These are phyloP conservation scores for Fusarium sp. DNA, from an alignment of 2,329 filamentous ascomycete species.

Conservation along the genomic window DNA sequence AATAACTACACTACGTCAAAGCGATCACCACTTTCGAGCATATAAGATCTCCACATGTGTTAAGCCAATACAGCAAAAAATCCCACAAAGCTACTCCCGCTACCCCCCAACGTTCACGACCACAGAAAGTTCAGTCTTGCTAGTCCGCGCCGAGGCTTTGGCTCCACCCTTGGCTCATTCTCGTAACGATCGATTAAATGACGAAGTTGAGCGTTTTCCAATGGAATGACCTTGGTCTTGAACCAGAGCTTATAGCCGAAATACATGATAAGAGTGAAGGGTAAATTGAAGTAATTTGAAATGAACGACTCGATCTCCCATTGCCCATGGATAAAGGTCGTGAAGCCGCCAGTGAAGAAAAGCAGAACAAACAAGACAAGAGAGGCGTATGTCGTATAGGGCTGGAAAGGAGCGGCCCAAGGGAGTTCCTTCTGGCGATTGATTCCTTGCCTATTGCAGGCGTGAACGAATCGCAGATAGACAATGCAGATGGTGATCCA, in stretches of 20 bases:
- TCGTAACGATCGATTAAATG: neutral
- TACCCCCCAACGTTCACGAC: neutral
- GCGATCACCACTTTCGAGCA: neutral
- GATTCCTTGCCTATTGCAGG: neutral
- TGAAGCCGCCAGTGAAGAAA: neutral
- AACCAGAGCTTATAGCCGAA: neutral
- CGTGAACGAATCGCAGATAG: neutral
- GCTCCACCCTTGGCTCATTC: neutral
- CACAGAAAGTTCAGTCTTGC: neutral
- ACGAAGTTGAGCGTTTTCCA: neutral
- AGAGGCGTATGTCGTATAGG: neutral
- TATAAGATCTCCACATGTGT: accelerated
- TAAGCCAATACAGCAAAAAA: neutral
- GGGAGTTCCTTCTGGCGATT: slow-evolving; percentile 8
- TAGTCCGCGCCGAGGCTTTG: neutral
- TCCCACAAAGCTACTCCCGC: neutral
- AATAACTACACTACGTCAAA: neutral
- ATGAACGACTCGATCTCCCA: neutral
- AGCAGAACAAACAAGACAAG: neutral
- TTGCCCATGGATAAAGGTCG: neutral
- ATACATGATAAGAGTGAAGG: neutral
- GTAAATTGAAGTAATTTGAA: slow-evolving; percentile 2
- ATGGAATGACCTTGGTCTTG: neutral
- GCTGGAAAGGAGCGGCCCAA: slow-evolving; percentile 1
- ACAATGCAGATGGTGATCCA: neutral